Conservation (phyloP, 23 red algal genomes). For the Agarophyton chilense region DNA sequence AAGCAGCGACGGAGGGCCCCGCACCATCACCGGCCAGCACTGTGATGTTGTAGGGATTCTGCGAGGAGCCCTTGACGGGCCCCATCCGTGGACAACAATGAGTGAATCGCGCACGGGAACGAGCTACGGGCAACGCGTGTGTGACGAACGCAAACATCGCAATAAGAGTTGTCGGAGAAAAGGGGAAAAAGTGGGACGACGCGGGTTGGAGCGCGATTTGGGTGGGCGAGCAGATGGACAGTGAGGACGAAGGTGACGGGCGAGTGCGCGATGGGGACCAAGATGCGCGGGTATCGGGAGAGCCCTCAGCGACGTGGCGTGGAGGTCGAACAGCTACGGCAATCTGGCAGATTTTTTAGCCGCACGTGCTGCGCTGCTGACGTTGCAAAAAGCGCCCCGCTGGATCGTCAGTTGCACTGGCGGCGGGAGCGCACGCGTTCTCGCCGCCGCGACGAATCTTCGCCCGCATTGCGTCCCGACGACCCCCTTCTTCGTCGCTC, state of each 20-base stretch:
- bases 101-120: neutral
- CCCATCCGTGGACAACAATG: constrained; percentile 8
- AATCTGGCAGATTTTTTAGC: constrained; percentile 7
- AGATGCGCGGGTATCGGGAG: neutral
- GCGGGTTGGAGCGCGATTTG: neutral
- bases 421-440: too few relatives aligned
- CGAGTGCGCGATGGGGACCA: neutral
- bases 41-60: constrained; percentile 83
- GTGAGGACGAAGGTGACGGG: neutral
- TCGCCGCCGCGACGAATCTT: too few relatives aligned
- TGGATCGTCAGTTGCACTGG: too few relatives aligned
- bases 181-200: neutral
- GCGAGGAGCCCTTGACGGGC: constrained; percentile 45
- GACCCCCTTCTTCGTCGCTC: too few relatives aligned
- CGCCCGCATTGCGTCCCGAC: too few relatives aligned
- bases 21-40: constrained; percentile 83
- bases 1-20: constrained; percentile 71
- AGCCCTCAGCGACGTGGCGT: neutral
- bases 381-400: neutral
- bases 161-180: too few relatives aligned
- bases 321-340: neutral
- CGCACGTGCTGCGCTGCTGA: constrained; percentile 7
- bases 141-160: constrained; percentile 27
- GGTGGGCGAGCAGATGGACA: too few relatives aligned
- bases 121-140: neutral